A percentile compares a stretch with the other conserved stretches of the same genome.
phyloP scores from a whole-genome alignment of 148 eudicot species.

The Heliosperma pusillum region DNA sequence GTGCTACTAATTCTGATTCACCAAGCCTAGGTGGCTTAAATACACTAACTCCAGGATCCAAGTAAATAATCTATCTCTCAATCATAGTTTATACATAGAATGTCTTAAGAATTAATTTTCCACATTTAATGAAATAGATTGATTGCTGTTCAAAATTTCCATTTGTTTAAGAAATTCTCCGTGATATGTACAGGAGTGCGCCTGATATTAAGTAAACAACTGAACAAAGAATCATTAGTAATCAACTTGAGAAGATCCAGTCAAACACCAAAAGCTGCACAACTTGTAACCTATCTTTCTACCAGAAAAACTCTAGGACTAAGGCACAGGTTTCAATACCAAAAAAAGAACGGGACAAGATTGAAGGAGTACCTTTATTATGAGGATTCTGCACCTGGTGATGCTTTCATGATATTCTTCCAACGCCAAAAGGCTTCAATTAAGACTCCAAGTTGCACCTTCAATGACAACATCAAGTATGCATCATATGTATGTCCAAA shows the following conservation, averaged over 20 bases:
- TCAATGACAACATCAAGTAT: not conserved
- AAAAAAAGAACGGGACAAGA: not conserved
- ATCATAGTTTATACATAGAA: too few relatives aligned
- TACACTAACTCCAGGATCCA: too few relatives aligned
- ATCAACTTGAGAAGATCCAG: not conserved
- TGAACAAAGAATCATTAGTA: not conserved
- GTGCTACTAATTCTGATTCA: too few relatives aligned
- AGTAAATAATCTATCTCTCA: too few relatives aligned
- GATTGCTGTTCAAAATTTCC: too few relatives aligned
- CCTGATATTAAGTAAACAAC: constrained; percentile 4
- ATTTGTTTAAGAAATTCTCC: too few relatives aligned
- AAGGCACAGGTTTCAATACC: not conserved
- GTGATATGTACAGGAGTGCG: not conserved
- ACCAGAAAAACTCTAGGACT: not conserved
- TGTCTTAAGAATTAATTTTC: too few relatives aligned
- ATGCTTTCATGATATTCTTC: not conserved
- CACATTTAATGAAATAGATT: too few relatives aligned
- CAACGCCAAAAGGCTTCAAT: not conserved
- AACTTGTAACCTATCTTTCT: not conserved
- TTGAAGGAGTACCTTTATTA: not conserved
- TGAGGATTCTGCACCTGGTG: not conserved
- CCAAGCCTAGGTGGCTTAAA: too few relatives aligned
- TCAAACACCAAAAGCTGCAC: not conserved
- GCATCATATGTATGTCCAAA: not conserved
- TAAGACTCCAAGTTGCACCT: not conserved